Percentiles rank a stretch among this genome's conserved stretches.
Conservation (phyloP, 179 eudicot genomes). For the Beta corolliflora region DNA sequence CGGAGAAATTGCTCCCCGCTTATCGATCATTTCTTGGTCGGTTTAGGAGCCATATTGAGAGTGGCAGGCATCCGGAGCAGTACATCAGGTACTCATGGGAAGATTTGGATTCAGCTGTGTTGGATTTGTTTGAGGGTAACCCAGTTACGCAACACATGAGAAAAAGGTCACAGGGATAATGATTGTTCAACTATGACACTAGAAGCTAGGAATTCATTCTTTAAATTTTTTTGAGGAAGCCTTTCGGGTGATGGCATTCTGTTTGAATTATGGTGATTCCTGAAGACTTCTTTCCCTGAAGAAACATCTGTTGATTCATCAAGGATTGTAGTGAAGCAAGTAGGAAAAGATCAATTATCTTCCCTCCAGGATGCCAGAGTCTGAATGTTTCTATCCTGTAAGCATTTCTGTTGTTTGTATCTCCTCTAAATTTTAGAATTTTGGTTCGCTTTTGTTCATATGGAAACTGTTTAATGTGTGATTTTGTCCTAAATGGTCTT, state of each 20-base stretch:
- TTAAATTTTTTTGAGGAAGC: slow-evolving; percentile 43
- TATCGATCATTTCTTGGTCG: slow-evolving; percentile 75
- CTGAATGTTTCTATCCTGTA: slow-evolving; percentile 41
- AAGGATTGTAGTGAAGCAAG: slow-evolving; percentile 11
- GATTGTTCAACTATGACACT: slow-evolving; percentile 15
- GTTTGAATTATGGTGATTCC: slow-evolving; percentile 20
- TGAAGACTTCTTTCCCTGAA: slow-evolving; percentile 5
- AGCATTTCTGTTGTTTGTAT: slow-evolving; percentile 45
- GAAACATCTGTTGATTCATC: slow-evolving; percentile 12
- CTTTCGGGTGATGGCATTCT: slow-evolving; percentile 28
- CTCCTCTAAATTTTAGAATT: slow-evolving; percentile 28
- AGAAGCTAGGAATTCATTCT: slow-evolving; percentile 57
- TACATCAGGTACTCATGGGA: slow-evolving; percentile 73
- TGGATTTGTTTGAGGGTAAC: slow-evolving; percentile 75
- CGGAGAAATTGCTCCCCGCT: slow-evolving; percentile 65
- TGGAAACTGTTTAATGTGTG: slow-evolving; percentile 34
- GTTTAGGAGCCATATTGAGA: slow-evolving; percentile 70
- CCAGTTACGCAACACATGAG: slow-evolving; percentile 59
- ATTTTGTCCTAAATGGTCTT: slow-evolving; percentile 18
- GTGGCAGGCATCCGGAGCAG: slow-evolving; percentile 70
- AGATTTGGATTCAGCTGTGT: slow-evolving; percentile 65
- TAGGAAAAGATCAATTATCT: slow-evolving; percentile 7
- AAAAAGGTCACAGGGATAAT: slow-evolving; percentile 52
- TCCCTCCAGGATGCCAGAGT: slow-evolving; percentile 26
- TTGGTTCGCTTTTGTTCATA: slow-evolving; percentile 45